Conservation (phyloP, 176 grass and related monocot genomes). For the Triticum urartu region DNA sequence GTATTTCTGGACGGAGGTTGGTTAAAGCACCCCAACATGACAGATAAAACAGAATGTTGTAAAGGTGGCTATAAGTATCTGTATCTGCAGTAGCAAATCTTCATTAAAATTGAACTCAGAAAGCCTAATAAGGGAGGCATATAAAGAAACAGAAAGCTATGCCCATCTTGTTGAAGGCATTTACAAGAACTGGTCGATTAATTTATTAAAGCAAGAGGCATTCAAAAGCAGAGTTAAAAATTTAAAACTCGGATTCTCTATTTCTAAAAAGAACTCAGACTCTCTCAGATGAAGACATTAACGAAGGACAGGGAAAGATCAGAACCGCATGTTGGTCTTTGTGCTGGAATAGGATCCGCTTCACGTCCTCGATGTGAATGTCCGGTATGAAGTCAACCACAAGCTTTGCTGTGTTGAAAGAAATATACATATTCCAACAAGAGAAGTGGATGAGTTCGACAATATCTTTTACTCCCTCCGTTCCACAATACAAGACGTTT, state of each 20-base stretch:
- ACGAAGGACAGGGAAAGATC: conserved; percentile 24
- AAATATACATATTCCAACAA: neutral
- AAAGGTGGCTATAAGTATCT: conserved; percentile 5
- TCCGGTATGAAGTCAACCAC: conserved; percentile 80
- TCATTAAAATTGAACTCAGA: neutral
- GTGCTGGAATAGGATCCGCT: conserved; percentile 59
- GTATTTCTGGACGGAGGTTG: neutral
- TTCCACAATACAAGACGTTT: no score
- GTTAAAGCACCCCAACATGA: neutral
- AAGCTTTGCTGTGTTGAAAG: conserved; percentile 63
- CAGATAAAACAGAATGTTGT: neutral
- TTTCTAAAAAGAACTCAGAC: neutral
- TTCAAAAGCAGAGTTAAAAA: neutral
- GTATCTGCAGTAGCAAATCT: neutral
- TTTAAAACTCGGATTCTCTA: no score
- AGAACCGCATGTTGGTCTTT: conserved; percentile 70
- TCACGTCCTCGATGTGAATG: conserved; percentile 80
- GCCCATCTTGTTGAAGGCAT: neutral
- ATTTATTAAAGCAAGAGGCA: conserved; percentile 6
- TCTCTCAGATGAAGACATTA: neutral
- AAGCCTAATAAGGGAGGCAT: neutral
- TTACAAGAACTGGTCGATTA: neutral
- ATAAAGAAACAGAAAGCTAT: neutral
- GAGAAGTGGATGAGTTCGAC: neutral
- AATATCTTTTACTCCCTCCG: no score